phyloP scores from a whole-genome alignment of 331 rosid species.

The Pyrus hybrid region DNA sequence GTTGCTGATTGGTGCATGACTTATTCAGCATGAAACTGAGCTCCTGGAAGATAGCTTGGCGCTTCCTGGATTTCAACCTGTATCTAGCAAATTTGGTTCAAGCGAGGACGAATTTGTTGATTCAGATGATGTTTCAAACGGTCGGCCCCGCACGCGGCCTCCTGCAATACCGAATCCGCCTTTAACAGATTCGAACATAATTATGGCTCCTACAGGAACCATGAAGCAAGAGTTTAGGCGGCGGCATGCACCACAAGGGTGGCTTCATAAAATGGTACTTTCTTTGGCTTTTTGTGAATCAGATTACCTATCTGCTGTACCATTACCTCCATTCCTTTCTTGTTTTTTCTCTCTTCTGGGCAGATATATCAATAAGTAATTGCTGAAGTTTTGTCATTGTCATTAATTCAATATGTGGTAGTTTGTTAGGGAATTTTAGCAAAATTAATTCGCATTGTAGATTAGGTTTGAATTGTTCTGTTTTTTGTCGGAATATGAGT shows the following conservation, averaged over 20 bases:
- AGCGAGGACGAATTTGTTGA: slow-evolving; percentile 84
- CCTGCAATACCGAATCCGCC: slow-evolving; percentile 35
- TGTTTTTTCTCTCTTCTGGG: not conserved
- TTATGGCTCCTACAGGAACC: slow-evolving; percentile 39
- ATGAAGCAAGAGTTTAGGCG: slow-evolving; percentile 63
- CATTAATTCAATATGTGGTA: not conserved
- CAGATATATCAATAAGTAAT: not conserved
- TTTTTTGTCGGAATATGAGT: not conserved
- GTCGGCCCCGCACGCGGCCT: slow-evolving; percentile 41
- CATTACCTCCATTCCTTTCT: not conserved
- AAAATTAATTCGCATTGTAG: not conserved
- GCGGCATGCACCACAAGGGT: slow-evolving; percentile 59
- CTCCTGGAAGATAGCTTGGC: slow-evolving; percentile 83
- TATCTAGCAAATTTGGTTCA: slow-evolving; percentile 56
- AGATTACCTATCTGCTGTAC: not conserved
- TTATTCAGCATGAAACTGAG: slow-evolving; percentile 71
- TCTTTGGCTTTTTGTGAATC: not conserved
- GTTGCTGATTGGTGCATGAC: slow-evolving; percentile 4
- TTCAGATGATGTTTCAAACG: slow-evolving; percentile 56
- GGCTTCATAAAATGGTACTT: slow-evolving; percentile 87
- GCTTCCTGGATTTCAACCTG: slow-evolving; percentile 55
- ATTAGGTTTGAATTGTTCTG: no score
- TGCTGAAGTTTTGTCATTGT: not conserved
- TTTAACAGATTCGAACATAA: slow-evolving; percentile 42
- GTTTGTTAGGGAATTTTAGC: not conserved